These are phyloP conservation scores for Calonectria ilicicola DNA, from an alignment of 2,329 filamentous ascomycete species.

Conservation along the genomic window DNA sequence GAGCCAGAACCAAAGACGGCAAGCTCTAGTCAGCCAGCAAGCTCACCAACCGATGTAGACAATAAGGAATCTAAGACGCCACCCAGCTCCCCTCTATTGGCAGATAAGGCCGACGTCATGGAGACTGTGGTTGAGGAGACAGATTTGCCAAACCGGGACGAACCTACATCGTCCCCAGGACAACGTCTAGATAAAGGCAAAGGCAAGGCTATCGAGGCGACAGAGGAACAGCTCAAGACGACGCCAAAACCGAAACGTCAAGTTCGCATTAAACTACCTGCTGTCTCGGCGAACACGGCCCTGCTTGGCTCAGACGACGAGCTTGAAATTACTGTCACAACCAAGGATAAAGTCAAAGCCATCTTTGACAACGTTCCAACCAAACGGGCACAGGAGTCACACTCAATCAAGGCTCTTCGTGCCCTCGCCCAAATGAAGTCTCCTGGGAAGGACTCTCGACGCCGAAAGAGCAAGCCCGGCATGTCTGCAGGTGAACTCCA, in stretches of 20 bases:
- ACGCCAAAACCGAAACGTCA: conserved; percentile 55
- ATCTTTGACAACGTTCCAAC: conserved; percentile 78
- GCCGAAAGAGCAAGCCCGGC: conserved; percentile 59
- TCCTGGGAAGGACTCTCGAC: conserved; percentile 64
- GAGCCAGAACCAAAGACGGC: conserved; percentile 51
- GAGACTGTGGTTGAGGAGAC: conserved; percentile 19
- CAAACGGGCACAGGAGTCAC: conserved; percentile 71
- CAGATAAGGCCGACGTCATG: conserved; percentile 44
- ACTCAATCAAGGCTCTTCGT: conserved; percentile 76
- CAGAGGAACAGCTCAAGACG: conserved; percentile 36
- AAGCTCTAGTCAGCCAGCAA: conserved; percentile 68
- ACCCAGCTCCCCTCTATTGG: conserved; percentile 74
- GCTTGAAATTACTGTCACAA: conserved; percentile 69
- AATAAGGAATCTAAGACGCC: conserved; percentile 70
- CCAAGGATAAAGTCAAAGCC: conserved; percentile 65
- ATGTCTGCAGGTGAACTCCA: conserved; percentile 81
- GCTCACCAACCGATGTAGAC: conserved; percentile 66
- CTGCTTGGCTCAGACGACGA: conserved; percentile 67
- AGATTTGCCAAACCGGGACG: conserved; percentile 49
- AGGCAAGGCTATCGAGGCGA: conserved; percentile 59
- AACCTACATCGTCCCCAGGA: conserved; percentile 46
- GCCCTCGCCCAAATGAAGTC: conserved; percentile 79
- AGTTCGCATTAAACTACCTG: conserved; percentile 63
- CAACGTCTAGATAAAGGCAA: conserved; percentile 68
- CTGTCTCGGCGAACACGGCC: conserved; percentile 51